These are phyloP conservation scores for Aspergillus affinis DNA, from an alignment of 495 filamentous ascomycete species.

Conservation along the genomic window DNA sequence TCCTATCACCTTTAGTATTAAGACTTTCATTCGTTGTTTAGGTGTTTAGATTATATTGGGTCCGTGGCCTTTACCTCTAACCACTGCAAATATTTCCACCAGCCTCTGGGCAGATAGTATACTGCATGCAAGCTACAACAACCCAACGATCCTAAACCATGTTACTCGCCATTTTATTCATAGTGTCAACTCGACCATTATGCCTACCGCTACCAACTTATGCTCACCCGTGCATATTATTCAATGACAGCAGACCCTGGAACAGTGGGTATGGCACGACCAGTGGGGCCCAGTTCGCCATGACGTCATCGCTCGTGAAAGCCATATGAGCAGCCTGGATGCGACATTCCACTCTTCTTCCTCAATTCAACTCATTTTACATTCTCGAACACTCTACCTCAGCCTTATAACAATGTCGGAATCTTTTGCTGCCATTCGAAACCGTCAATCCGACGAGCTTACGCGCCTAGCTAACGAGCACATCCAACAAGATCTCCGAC, in stretches of 20 bases:
- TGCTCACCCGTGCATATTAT: no score
- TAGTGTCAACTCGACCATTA: no score
- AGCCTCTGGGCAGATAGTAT: no score
- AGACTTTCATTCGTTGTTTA: no score
- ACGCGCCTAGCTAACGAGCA: constrained; percentile 60
- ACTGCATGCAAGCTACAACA: no score
- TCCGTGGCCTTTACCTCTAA: no score
- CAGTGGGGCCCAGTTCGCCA: neutral
- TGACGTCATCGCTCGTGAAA: neutral
- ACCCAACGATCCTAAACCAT: no score
- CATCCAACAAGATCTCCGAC: constrained; percentile 58
- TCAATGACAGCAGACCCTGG: neutral
- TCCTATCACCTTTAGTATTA: no score
- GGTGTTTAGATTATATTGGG: no score
- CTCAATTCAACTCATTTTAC: neutral
- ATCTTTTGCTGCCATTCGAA: constrained; percentile 57
- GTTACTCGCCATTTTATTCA: no score
- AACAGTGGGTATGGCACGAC: neutral
- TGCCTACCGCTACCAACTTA: no score
- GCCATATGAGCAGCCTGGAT: neutral
- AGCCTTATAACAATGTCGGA: constrained; percentile 35
- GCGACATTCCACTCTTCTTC: neutral
- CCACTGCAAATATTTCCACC: no score
- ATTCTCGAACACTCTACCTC: neutral
- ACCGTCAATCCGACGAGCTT: constrained; percentile 52